Base-by-base conservation (phyloP, 805 yeast genomes). In the Wickerhamiella azymoides region DNA sequence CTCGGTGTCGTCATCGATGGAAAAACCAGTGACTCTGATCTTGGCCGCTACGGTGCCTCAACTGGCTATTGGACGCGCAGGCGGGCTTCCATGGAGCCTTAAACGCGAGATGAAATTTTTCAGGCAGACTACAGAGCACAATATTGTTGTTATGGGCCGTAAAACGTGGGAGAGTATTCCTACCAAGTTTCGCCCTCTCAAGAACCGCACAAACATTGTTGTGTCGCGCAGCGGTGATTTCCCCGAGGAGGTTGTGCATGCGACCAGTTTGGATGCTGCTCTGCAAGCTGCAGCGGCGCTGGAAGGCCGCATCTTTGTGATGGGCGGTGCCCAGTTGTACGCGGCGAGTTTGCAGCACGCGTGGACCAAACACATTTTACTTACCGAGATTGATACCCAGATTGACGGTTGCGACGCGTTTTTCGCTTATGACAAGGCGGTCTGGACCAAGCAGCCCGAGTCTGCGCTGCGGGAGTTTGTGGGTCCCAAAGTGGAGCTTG, bases 131-230 rank as follows among this genome's bases (percentile, higher is more conserved):
- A 92, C 98, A 0, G 59, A 56, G 19, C 59, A 64, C n/a, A 48
- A 48, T 10, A 50, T 58, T 21, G 97, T 92, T 11, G 71, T 92
- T 3, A 92, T 92, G 98, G 98, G 98, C 11, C 72, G 96, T 49
- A 82, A 79, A 58, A 89, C 97, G 1, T 92, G 96, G 94, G 92
- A 86, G 27, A 83, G 94, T 7, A 88, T 92, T 27, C 97, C 98
- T 0, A 50, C 63, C 1, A 78, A 72, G 58, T 92, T 85, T 64
- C 69, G 94, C 50, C 98, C 98, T 0, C 68, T 92, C 39, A 79
- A 80, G 2, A 75, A 69, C 41, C 71, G 98, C 47, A 47, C 76
- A 24, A 92, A 92, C 60, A 76, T 86, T 11, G 76, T 92, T 0
- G 64, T 92, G 10, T 80, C 94, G 21, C 64, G 86, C 41, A 58